phyloP scores from a whole-genome alignment of 2,329 filamentous ascomycete genomes.

The Arthrobotrys pseudoclavata region DNA sequence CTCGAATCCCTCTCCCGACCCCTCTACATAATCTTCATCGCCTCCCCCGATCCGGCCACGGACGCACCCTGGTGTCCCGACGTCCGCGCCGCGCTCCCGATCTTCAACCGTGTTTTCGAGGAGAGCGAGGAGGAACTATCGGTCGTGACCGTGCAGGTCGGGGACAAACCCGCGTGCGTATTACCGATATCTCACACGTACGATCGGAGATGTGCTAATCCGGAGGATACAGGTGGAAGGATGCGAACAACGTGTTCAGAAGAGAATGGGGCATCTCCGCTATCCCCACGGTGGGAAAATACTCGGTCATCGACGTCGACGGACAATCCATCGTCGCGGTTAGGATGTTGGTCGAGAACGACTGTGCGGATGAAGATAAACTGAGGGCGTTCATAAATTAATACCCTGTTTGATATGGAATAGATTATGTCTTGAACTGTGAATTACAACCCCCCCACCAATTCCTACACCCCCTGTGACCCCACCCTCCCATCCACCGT shows the following conservation, averaged over 20 bases:
- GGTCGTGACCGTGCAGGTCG: conserved; percentile 65
- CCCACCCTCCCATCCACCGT: conserved; percentile 42
- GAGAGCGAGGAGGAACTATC: conserved; percentile 62
- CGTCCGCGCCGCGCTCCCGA: conserved; percentile 66
- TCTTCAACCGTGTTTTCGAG: conserved; percentile 65
- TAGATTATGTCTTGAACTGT: not conserved
- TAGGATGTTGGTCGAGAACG: conserved; percentile 42
- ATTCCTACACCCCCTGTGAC: conserved; percentile 46
- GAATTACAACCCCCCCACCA: conserved; percentile 38
- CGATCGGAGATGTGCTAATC: not conserved
- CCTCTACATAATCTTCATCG: conserved; percentile 66
- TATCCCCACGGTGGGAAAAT: conserved; percentile 66
- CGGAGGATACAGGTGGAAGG: conserved; percentile 64
- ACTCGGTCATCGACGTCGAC: conserved; percentile 64
- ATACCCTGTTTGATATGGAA: not conserved
- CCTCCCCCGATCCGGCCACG: conserved; percentile 65
- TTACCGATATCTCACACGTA: too few species aligned
- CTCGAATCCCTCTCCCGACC: conserved; percentile 24
- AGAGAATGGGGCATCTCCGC: conserved; percentile 65
- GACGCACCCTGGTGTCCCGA: conserved; percentile 67
- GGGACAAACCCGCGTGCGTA: conserved; percentile 65
- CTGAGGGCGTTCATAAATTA: not conserved
- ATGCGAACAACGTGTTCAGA: conserved; percentile 64
- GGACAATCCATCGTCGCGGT: conserved; percentile 64
- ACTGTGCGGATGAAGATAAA: conserved; percentile 35